Base-by-base conservation (phyloP, 192 early-diverging fungal genomes). In the Chytriomyces sp. region DNA sequence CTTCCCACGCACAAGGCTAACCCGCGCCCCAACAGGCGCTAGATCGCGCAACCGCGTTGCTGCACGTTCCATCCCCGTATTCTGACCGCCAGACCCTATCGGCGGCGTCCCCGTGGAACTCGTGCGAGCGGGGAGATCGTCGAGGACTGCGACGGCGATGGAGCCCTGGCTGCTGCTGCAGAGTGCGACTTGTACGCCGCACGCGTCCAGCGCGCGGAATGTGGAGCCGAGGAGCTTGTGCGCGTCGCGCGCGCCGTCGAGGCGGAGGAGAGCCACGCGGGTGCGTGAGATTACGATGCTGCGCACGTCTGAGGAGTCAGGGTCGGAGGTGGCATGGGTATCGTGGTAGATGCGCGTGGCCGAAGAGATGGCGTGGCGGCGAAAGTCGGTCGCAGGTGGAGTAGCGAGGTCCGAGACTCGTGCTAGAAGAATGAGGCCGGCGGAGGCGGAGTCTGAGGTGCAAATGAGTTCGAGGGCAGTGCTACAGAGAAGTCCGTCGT, bases 91-190 rank as follows among this genome's bases (percentile, higher is more conserved):
- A 2, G 22, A 5, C 7, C 22, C 7, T 17, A 31, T 19, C 5
- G 33, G 19, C 14, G 59, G 12, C 8, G 26, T 61, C 26, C 17
- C 28, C 30, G 25, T n/a, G n/a, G n/a, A n/a, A n/a, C n/a, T n/a
- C n/a, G n/a, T n/a, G n/a, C n/a, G n/a, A n/a, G n/a, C n/a, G n/a
- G n/a, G n/a, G n/a, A 22, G 5, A 19, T 26, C 52, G 38, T 40
- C 63, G 1, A 32, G 39, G 19, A 68, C 65, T 36, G 65, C 65
- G 28, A 68, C 52, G 25, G 65, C 55, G 22, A 68, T 52, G 6
- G 65, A 38, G 12, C 30, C 8, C 19, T 68, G 55, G 38, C 53
- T 68, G 4, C 14, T 22, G n/a, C 28, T 33, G 32, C 52, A 37
- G 10, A n/a, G 14, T 36, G n/a, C 52, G 17, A 68, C 65, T 2